These are phyloP conservation scores for Akanthomyces dipterigenus DNA, from an alignment of 2,329 filamentous ascomycete species.

Conservation along the genomic window DNA sequence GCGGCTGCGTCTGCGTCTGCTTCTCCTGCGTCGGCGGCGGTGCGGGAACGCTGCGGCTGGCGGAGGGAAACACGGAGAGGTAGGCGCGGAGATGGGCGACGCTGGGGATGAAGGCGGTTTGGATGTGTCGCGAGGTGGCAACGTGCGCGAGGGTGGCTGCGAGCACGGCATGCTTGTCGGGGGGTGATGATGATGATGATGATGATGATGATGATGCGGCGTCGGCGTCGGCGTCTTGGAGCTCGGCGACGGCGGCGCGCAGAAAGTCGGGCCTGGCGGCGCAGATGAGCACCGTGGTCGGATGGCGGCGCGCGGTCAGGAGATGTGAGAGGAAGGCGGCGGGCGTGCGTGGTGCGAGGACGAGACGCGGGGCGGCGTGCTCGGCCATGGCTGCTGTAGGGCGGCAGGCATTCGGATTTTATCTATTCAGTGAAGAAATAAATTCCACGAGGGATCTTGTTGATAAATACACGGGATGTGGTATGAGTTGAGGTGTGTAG, in stretches of 20 bases:
- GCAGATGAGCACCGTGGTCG: conserved; percentile 67
- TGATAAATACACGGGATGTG: too few species aligned
- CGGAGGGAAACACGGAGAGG: conserved; percentile 49
- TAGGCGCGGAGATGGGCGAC: conserved; percentile 73
- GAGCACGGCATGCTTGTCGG: conserved; percentile 36
- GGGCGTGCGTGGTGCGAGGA: conserved; percentile 47
- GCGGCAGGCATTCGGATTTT: too few species aligned
- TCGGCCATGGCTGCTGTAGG: neutral
- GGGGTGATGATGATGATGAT: neutral
- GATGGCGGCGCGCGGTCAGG: conserved; percentile 46
- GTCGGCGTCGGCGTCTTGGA: conserved; percentile 24
- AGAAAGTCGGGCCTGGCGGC: conserved; percentile 59
- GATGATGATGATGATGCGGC: too few species aligned
- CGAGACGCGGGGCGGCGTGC: conserved; percentile 24
- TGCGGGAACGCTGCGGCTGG: conserved; percentile 27
- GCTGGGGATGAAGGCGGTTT: conserved; percentile 65
- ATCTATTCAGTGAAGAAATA: too few species aligned
- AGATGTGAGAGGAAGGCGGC: conserved; percentile 60
- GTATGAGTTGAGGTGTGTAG: too few species aligned
- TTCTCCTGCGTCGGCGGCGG: conserved; percentile 26
- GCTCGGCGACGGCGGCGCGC: conserved; percentile 45
- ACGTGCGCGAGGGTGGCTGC: conserved; percentile 62
- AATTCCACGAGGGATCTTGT: too few species aligned
- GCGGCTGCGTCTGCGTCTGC: conserved; percentile 17
- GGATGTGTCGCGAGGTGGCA: conserved; percentile 60